Conservation (phyloP, 129 eudicot species). For the Cynara cardunculus region DNA sequence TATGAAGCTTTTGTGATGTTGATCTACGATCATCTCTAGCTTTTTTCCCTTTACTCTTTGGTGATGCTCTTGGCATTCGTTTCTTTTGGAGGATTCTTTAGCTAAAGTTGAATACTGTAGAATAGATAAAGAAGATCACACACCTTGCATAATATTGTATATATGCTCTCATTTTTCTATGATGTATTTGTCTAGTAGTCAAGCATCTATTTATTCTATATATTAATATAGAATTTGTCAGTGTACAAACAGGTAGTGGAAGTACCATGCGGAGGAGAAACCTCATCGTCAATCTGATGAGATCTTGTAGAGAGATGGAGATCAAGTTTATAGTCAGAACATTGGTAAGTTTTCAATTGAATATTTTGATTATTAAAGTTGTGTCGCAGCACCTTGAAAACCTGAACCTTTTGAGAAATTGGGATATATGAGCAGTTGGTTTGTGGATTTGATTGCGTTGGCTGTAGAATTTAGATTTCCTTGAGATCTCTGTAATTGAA, state of each 20-base stretch:
- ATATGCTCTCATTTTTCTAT: slow-evolving; percentile 1
- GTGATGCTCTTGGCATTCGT: background rate
- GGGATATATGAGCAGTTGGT: background rate
- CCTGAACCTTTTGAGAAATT: background rate
- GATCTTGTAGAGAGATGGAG: slow-evolving; percentile 95
- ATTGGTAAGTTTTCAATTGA: slow-evolving; percentile 46
- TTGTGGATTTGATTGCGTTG: background rate
- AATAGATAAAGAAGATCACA: background rate
- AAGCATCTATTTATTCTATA: slow-evolving; percentile 11
- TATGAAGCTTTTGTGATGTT: background rate
- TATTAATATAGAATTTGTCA: slow-evolving; percentile 45
- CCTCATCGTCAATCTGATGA: slow-evolving; percentile 80
- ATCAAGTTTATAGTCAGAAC: slow-evolving; percentile 95
- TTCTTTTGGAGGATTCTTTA: background rate
- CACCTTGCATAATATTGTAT: background rate
- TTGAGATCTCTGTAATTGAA: background rate
- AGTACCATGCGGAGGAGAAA: slow-evolving; percentile 67
- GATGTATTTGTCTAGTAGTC: background rate
- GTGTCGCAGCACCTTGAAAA: background rate
- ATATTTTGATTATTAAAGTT: background rate
- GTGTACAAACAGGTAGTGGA: slow-evolving; percentile 87
- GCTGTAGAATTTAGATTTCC: background rate
- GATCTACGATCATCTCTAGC: background rate
- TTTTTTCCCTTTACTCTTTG: background rate
- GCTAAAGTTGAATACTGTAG: slow-evolving; percentile 2